A percentile compares a stretch with the other conserved stretches of the same genome.
Evolutionary conservation across 2,329 filamentous ascomycete genomes (phyloP).

Genomic region (Stachybotrys chlorohalonatus): DNA sequence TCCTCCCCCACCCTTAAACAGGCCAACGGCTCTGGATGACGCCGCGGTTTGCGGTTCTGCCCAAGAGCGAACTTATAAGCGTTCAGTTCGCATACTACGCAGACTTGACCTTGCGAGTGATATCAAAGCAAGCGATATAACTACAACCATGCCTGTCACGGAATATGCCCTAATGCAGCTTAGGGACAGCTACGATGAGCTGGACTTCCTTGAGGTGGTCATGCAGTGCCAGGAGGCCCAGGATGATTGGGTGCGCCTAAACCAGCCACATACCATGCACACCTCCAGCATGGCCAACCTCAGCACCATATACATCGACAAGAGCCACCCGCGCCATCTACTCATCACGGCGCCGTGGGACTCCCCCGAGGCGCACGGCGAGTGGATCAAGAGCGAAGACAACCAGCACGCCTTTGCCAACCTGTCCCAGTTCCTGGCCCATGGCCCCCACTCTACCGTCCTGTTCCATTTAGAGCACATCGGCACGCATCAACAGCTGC

Average conservation of each 20-base stretch:
- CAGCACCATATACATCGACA: conserved; percentile 24
- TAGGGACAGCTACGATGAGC: conserved; percentile 14
- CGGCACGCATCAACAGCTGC: conserved; percentile 12
- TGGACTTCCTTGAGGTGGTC: conserved; percentile 23
- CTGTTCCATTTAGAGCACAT: conserved; percentile 32
- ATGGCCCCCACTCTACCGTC: conserved; percentile 20
- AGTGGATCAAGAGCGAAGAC: conserved; percentile 33
- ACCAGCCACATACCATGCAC: conserved; percentile 24
- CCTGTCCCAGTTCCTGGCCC: conserved; percentile 22
- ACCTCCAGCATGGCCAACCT: conserved; percentile 19
- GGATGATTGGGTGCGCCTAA: conserved; percentile 27
- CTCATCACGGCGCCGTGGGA: conserved; percentile 37
- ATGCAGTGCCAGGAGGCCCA: conserved; percentile 23
- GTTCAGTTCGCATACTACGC: background rate
- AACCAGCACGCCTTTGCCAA: conserved; percentile 26
- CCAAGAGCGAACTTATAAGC: background rate
- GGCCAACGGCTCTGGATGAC: too few relatives aligned
- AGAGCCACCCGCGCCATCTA: conserved; percentile 24
- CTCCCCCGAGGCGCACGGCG: conserved; percentile 27
- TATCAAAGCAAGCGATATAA: background rate
- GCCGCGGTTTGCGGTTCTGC: too few relatives aligned
- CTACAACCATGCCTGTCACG: conserved; percentile 25
- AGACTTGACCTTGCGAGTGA: background rate
- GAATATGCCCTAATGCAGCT: conserved; percentile 29
- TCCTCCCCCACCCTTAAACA: too few relatives aligned